These are phyloP conservation scores for Gossypium trilobum DNA, from an alignment of 441 rosid species.

Conservation along the genomic window DNA sequence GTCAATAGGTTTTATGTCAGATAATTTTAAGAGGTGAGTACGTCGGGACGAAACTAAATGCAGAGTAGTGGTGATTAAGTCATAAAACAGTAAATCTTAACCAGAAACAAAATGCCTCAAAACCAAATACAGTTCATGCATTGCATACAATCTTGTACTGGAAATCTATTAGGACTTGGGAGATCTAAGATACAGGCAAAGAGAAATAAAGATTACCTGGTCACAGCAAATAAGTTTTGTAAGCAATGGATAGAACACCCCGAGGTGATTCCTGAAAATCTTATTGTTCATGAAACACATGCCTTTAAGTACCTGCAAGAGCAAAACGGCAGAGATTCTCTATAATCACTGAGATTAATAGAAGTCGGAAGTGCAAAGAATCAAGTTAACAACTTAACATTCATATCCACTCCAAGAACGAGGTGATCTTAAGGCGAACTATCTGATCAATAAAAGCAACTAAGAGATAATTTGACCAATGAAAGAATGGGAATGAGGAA, in stretches of 20 bases:
- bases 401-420: background rate
- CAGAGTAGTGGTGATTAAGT: background rate
- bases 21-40: background rate
- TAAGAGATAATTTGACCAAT: background rate
- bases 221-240: slow-evolving; percentile 91
- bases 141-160: background rate
- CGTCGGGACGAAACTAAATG: background rate
- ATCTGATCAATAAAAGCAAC: background rate
- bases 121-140: background rate
- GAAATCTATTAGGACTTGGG: slow-evolving; percentile 2
- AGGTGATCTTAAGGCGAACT: background rate
- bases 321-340: background rate
- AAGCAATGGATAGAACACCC: slow-evolving; percentile 91
- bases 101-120: background rate
- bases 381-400: background rate
- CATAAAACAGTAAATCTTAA: background rate
- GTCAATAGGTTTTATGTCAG: background rate
- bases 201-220: slow-evolving; percentile 46
- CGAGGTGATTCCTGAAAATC: slow-evolving; percentile 75
- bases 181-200: background rate
- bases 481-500: background rate
- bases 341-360: background rate
- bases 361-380: background rate
- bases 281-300: slow-evolving; percentile 84
- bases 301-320: slow-evolving; percentile 78